Evolutionary conservation across 2,329 filamentous ascomycete genomes (phyloP).

Genomic region (Exutisphaerella laricina): DNA sequence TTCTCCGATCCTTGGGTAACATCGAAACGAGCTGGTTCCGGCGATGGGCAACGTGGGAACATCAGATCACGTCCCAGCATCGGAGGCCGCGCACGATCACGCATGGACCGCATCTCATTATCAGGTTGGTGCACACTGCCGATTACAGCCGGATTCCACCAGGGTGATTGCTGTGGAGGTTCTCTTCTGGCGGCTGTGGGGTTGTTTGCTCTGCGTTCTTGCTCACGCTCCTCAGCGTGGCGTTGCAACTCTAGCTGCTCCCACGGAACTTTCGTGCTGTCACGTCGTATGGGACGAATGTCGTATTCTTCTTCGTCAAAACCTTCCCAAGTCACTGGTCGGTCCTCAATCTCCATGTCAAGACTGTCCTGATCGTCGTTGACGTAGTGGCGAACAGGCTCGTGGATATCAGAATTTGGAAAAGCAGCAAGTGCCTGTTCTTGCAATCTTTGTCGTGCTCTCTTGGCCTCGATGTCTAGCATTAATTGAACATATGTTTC

Average conservation of each 20-base stretch:
- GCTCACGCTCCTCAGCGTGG: constrained; percentile 62
- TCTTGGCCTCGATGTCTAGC: constrained; percentile 70
- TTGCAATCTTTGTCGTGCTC: constrained; percentile 72
- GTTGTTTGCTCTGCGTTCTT: constrained; percentile 43
- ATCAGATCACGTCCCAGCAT: constrained; percentile 80
- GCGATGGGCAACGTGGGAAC: constrained; percentile 77
- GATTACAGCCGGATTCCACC: constrained; percentile 36
- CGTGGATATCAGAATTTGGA: constrained; percentile 63
- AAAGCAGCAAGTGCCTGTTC: constrained; percentile 72
- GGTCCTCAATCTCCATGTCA: constrained; percentile 32
- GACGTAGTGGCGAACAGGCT: constrained; percentile 67
- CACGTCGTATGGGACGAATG: constrained; percentile 40
- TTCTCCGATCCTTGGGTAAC: constrained; percentile 59
- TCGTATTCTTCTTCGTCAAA: constrained; percentile 36
- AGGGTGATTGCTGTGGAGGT: constrained; percentile 26
- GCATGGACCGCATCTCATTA: constrained; percentile 48
- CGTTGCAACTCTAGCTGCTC: constrained; percentile 76
- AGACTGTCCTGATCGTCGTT: constrained; percentile 44
- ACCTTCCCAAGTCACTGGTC: constrained; percentile 36
- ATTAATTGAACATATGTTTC: constrained; percentile 71
- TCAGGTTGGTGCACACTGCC: constrained; percentile 33
- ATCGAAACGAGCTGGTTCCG: constrained; percentile 78
- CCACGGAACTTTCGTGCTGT: constrained; percentile 62
- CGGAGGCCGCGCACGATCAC: constrained; percentile 62
- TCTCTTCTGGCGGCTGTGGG: constrained; percentile 28